phyloP scores from a whole-genome alignment of 768 basidiomycete species.

The Mycena crocata region DNA sequence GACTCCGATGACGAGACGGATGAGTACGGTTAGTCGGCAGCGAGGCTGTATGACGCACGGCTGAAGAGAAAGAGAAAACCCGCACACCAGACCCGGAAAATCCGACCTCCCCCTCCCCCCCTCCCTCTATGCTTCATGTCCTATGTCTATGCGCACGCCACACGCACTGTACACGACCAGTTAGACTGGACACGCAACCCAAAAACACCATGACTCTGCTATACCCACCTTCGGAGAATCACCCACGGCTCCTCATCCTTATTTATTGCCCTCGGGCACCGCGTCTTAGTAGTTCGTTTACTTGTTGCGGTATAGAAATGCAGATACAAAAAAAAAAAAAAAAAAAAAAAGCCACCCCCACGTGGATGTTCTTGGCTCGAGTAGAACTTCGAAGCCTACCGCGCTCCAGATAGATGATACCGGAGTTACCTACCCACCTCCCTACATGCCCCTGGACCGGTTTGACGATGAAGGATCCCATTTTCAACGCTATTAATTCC shows the following conservation, averaged over 20 bases:
- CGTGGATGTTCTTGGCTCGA: too few relatives aligned
- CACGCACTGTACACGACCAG: not conserved
- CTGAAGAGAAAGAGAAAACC: too few relatives aligned
- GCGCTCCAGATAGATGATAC: too few relatives aligned
- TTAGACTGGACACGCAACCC: too few relatives aligned
- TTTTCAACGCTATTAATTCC: too few relatives aligned
- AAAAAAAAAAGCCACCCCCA: too few relatives aligned
- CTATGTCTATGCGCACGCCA: not conserved
- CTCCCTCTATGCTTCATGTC: not conserved
- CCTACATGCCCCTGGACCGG: too few relatives aligned
- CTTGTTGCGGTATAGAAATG: too few relatives aligned
- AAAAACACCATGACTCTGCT: not conserved
- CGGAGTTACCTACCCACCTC: too few relatives aligned
- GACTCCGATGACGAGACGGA: not conserved
- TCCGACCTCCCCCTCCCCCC: not conserved
- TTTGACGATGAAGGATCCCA: too few relatives aligned
- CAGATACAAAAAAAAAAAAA: too few relatives aligned
- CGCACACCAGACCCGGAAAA: not conserved
- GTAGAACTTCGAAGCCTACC: too few relatives aligned
- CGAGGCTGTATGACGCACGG: not conserved
- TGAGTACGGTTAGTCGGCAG: not conserved
- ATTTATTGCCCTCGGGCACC: not conserved
- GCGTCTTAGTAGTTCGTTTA: not conserved
- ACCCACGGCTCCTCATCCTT: not conserved
- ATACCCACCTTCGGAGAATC: not conserved